Conservation (phyloP, 2,329 filamentous ascomycete genomes). For the Leptodontidium sp. region DNA sequence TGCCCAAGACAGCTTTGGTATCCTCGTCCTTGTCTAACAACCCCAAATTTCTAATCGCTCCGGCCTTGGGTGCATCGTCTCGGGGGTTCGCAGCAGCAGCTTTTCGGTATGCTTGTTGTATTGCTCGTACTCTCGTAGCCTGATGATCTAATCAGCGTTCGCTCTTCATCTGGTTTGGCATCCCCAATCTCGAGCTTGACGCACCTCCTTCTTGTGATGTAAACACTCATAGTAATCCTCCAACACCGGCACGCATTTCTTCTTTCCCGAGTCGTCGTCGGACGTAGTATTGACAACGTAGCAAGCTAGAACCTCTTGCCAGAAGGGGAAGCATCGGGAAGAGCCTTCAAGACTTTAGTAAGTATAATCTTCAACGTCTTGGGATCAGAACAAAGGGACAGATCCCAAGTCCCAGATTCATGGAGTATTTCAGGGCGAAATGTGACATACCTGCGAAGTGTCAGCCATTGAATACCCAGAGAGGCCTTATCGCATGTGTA, state of each 20-base stretch:
- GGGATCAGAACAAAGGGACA: too few relatives aligned
- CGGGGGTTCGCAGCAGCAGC: conserved; percentile 76
- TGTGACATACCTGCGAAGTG: not conserved
- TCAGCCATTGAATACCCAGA: conserved; percentile 39
- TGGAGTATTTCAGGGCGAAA: too few relatives aligned
- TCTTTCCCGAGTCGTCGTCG: conserved; percentile 81
- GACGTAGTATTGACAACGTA: conserved; percentile 92
- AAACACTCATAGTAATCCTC: conserved; percentile 99
- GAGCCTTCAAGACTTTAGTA: conserved; percentile 32
- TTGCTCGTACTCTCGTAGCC: conserved; percentile 78
- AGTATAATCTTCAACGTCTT: too few relatives aligned
- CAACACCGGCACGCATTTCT: conserved; percentile 83
- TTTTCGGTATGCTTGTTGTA: conserved; percentile 88
- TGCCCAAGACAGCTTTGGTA: conserved; percentile 63
- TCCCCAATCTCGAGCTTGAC: conserved; percentile 39
- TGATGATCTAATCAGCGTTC: conserved; percentile 29
- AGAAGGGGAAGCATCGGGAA: conserved; percentile 95
- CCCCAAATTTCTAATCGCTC: conserved; percentile 87
- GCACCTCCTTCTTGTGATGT: conserved; percentile 98
- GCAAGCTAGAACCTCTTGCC: conserved; percentile 98
- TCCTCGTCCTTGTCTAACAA: conserved; percentile 86
- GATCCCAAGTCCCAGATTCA: too few relatives aligned
- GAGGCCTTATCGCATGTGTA: too few relatives aligned
- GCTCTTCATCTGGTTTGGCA: not conserved
- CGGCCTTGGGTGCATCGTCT: conserved; percentile 82